Conservation (phyloP, 805 yeast genomes). For the Naumovozyma dairenensis region DNA sequence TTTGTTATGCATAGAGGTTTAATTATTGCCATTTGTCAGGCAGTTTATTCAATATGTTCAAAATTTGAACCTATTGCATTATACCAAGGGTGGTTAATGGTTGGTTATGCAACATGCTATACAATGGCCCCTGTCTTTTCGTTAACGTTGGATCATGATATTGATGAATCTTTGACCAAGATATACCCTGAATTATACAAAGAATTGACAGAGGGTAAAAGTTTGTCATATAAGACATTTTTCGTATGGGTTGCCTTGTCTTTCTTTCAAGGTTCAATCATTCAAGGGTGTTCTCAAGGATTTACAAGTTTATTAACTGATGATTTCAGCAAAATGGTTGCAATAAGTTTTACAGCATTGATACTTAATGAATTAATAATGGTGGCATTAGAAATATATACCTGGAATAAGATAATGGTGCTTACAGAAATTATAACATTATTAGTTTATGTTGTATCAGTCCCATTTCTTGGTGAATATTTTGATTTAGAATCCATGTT, state of each 20-base stretch:
- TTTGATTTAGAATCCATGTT: slow-evolving; percentile 60
- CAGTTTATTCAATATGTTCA: slow-evolving; percentile 80
- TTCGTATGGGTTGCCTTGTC: slow-evolving; percentile 87
- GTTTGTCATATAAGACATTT: slow-evolving; percentile 78
- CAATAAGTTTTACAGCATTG: slow-evolving; percentile 71
- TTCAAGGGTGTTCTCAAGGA: slow-evolving; percentile 72
- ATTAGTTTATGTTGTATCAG: slow-evolving; percentile 53
- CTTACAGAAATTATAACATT: slow-evolving; percentile 63
- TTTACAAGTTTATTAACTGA: slow-evolving; percentile 52
- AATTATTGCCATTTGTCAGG: slow-evolving; percentile 88
- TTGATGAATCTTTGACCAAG: slow-evolving; percentile 77
- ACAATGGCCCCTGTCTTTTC: slow-evolving; percentile 98
- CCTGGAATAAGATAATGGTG: slow-evolving; percentile 80
- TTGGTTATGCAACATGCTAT: slow-evolving; percentile 92
- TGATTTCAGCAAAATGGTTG: slow-evolving; percentile 67
- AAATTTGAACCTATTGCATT: slow-evolving; percentile 88
- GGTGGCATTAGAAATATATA: slow-evolving; percentile 87
- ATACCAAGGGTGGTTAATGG: slow-evolving; percentile 96
- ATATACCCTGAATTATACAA: slow-evolving; percentile 91
- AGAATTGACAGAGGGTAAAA: slow-evolving; percentile 80
- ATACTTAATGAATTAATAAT: slow-evolving; percentile 79
- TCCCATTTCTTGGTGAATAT: slow-evolving; percentile 84
- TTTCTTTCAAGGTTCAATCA: slow-evolving; percentile 79
- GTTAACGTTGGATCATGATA: slow-evolving; percentile 81
- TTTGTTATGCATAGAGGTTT: slow-evolving; percentile 95